Percentiles rank a stretch among this genome's conserved stretches.
These are phyloP conservation scores for Ambispora gerdemannii DNA, from an alignment of 192 early-diverging fungal genomes.

Conservation along the genomic window DNA sequence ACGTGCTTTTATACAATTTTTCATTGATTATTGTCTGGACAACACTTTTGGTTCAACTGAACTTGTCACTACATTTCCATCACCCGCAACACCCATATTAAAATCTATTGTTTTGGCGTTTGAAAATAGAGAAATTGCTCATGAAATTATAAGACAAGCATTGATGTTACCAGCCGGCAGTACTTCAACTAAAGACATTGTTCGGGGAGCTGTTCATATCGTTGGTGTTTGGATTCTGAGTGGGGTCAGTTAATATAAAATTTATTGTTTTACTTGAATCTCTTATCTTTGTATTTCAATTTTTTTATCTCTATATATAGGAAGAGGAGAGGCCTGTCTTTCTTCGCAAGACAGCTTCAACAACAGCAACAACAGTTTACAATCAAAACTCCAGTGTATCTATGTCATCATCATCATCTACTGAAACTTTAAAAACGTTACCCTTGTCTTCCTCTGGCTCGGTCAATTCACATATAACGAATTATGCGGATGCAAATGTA, in stretches of 20 bases:
- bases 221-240: slow-evolving; percentile 65
- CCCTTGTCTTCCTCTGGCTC: too few species aligned
- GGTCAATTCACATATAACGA: slow-evolving; percentile 2
- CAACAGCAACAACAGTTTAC: slow-evolving; percentile 24
- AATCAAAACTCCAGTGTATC: slow-evolving; percentile 13
- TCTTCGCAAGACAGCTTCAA: slow-evolving; percentile 40
- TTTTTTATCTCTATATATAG: slow-evolving; percentile 16
- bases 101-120: slow-evolving; percentile 56
- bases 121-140: slow-evolving; percentile 67
- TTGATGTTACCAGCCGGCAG: slow-evolving; percentile 60
- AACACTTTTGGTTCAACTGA: slow-evolving; percentile 40
- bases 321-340: slow-evolving; percentile 74
- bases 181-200: slow-evolving; percentile 59
- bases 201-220: slow-evolving; percentile 61
- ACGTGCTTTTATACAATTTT: slow-evolving; percentile 60
- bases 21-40: slow-evolving; percentile 64
- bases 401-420: not conserved
- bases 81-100: slow-evolving; percentile 58
- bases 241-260: slow-evolving; percentile 25
- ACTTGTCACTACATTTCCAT: slow-evolving; percentile 40
- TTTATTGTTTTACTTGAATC: not conserved
- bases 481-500: slow-evolving; percentile 51
- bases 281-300: slow-evolving; percentile 3
- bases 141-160: slow-evolving; percentile 73
- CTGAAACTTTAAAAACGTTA: not conserved